Evolutionary conservation across 106 monocot species (phyloP).

Genomic region (Iris macrosiphon): DNA sequence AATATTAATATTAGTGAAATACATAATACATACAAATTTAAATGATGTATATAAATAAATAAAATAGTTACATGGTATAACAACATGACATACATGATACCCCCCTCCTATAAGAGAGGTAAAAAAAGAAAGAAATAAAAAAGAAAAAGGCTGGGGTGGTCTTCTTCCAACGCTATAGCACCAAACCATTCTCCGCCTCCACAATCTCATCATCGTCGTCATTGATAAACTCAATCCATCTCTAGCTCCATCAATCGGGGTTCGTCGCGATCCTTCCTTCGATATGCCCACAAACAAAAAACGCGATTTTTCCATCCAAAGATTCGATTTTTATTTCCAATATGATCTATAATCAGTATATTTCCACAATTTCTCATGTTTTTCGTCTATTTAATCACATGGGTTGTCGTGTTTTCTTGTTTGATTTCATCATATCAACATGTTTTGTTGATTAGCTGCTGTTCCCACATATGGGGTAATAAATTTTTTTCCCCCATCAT

Average conservation of each 20-base stretch:
- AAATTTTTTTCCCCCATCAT: neutral
- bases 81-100: too few relatives aligned
- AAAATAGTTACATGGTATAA: too few relatives aligned
- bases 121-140: too few relatives aligned
- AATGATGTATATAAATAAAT: too few relatives aligned
- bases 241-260: conserved; percentile 7
- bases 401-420: neutral
- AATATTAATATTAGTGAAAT: too few relatives aligned
- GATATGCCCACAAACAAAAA: neutral
- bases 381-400: neutral
- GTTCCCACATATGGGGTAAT: neutral
- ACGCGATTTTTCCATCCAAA: too few relatives aligned
- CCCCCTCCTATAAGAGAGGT: too few relatives aligned
- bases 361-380: neutral
- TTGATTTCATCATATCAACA: neutral
- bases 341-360: too few relatives aligned
- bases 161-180: conserved; percentile 1
- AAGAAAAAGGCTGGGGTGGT: neutral
- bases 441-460: neutral
- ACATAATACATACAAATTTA: too few relatives aligned
- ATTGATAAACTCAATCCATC: neutral
- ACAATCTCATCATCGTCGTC: conserved; percentile 11
- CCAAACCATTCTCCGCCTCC: neutral
- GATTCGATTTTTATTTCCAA: too few relatives aligned
- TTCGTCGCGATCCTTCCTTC: conserved; percentile 9